Evolutionary conservation across 192 early-diverging fungal species (phyloP).

Genomic region (Backusella tuberculispora): DNA sequence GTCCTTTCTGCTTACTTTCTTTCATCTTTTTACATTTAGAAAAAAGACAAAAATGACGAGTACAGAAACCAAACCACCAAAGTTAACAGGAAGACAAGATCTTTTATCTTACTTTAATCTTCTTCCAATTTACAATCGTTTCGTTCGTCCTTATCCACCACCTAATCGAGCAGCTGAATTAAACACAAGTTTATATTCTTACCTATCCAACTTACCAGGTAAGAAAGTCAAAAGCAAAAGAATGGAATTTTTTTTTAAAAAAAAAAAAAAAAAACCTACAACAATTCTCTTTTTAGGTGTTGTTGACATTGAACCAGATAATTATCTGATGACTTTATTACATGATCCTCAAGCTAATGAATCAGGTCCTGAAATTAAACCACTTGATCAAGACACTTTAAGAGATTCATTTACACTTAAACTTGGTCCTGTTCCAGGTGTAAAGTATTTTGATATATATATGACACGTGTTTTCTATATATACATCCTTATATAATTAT

Average conservation of each 20-base stretch:
- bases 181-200: constrained; percentile 27
- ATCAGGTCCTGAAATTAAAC: constrained; percentile 24
- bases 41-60: neutral
- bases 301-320: constrained; percentile 34
- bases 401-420: constrained; percentile 36
- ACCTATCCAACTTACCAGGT: constrained; percentile 43
- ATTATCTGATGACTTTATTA: constrained; percentile 36
- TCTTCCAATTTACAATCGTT: constrained; percentile 40
- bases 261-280: no score
- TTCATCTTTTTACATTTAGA: no score
- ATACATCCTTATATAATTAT: neutral
- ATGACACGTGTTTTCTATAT: neutral
- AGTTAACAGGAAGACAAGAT: constrained; percentile 44
- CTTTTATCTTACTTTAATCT: constrained; percentile 42
- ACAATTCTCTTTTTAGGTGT: constrained; percentile 24
- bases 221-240: neutral
- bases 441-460: constrained; percentile 16
- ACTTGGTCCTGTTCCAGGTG: constrained; percentile 42
- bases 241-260: neutral
- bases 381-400: constrained; percentile 35
- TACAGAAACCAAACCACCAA: neutral
- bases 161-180: constrained; percentile 33
- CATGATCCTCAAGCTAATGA: constrained; percentile 36
- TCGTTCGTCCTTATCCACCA: constrained; percentile 38
- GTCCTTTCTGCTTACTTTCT: no score